These are phyloP conservation scores for Tylopilus sp. DNA, from an alignment of 768 basidiomycete genomes.

Conservation along the genomic window DNA sequence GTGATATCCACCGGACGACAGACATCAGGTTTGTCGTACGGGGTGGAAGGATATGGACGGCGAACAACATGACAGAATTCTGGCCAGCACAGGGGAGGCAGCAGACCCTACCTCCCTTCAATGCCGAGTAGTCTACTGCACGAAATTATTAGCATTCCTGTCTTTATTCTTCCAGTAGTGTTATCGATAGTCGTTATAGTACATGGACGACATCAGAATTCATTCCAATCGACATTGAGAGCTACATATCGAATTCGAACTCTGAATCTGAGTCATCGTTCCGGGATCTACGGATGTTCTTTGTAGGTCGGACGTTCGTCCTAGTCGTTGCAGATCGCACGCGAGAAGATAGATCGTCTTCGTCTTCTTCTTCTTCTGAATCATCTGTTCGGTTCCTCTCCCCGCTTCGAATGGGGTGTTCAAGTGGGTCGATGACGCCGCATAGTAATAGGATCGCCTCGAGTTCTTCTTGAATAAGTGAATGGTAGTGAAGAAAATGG, in stretches of 20 bases:
- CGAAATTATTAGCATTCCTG: background rate
- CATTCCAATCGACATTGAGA: background rate
- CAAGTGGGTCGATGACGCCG: slow-evolving; percentile 59
- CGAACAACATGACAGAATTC: slow-evolving; percentile 61
- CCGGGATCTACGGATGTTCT: slow-evolving; percentile 52
- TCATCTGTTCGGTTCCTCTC: slow-evolving; percentile 36
- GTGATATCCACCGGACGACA: slow-evolving; percentile 46
- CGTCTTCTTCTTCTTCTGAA: slow-evolving; percentile 45
- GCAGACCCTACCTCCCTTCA: slow-evolving; percentile 56
- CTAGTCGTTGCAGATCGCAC: slow-evolving; percentile 57
- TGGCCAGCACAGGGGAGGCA: slow-evolving; percentile 66
- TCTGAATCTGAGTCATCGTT: slow-evolving; percentile 74
- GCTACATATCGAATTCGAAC: slow-evolving; percentile 74
- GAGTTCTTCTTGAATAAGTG: slow-evolving; percentile 46
- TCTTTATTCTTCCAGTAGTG: background rate
- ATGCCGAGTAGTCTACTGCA: slow-evolving; percentile 37
- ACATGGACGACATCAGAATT: background rate
- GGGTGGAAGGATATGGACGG: slow-evolving; percentile 71
- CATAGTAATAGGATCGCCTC: slow-evolving; percentile 66
- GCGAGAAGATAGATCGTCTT: slow-evolving; percentile 47
- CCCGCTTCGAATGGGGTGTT: slow-evolving; percentile 35
- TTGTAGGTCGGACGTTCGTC: slow-evolving; percentile 48
- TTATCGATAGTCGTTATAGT: background rate
- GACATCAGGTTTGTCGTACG: slow-evolving; percentile 56
- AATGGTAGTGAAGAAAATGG: background rate